Base-by-base conservation (phyloP, 78 protist species). In the Emiliania huxleyi region DNA sequence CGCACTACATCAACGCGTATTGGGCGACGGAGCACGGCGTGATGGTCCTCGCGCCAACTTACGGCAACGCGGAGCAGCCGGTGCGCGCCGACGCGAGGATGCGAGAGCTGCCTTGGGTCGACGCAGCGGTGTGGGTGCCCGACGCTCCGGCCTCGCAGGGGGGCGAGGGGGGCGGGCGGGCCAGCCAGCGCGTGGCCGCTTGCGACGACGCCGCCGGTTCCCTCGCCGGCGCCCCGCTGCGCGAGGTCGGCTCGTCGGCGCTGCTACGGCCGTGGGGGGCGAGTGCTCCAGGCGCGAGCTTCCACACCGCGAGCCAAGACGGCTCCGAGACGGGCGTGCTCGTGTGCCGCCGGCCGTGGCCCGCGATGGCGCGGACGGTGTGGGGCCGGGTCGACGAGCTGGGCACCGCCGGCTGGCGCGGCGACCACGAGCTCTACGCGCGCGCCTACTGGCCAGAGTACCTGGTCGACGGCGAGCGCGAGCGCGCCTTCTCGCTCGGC, bases 21-120 rank as follows among this genome's bases (percentile, higher is more conserved):
- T 73, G 83, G 83, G 83, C 83, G 42, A 73, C 44, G 3, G 83
- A 73, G 83, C 83, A 73, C 83, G 83, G 83, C 83, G 2, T 18
- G 43, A 73, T 73, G 33, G 42, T 73, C 12, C 83, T 73, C 23
- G 42, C 43, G 21, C 83, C 8, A 18, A 5, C 44, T 3, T 73
- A 35, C 42, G 83, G 83, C 42, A 23, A 73, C 83, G 3, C 42
- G 33, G 83, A 73, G 33, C 83, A 73, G 42, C 83, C 37, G 83
- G 18, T 73, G 43, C 2, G 42, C 18, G 37, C 44, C 37, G 83
- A 73, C 83, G 83, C 83, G 42, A 18, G 83, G 33, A 73, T 73
- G 83, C 18, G 8, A 6, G 44, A 18, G 83, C 37, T 73, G 44
- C 83, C 83, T 1, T 73, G 83, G 83, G 42, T 35, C 1, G 83